Conservation (phyloP, 768 basidiomycete species). For the Boletus eberwhitei region DNA sequence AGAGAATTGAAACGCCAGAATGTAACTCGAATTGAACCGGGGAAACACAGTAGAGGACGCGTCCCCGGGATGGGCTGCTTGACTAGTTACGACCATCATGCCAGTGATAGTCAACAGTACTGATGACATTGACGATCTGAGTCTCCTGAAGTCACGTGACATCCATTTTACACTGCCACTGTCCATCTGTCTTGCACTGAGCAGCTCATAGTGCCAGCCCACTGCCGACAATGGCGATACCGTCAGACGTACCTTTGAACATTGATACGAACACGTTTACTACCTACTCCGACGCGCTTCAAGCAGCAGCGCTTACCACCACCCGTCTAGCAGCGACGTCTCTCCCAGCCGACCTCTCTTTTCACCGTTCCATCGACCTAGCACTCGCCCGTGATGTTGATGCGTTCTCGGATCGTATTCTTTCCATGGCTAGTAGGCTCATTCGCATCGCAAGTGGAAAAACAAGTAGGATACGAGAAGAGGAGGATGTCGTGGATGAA, state of each 20-base stretch:
- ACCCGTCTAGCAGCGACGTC: conserved; percentile 55
- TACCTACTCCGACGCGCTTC: conserved; percentile 54
- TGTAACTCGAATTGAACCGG: conserved; percentile 42
- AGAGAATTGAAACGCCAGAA: conserved; percentile 78
- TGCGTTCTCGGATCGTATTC: conserved; percentile 58
- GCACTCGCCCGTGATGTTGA: conserved; percentile 71
- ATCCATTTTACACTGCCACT: neutral
- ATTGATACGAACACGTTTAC: conserved; percentile 40
- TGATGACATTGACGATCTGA: too few relatives aligned
- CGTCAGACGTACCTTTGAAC: neutral
- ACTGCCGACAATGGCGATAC: conserved; percentile 11
- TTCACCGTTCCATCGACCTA: conserved; percentile 83
- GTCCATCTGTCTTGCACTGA: neutral
- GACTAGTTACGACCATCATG: neutral
- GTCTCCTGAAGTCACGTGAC: conserved; percentile 22
- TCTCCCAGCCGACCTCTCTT: conserved; percentile 78
- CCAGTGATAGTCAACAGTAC: too few relatives aligned
- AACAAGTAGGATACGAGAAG: conserved; percentile 42
- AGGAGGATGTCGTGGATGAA: conserved; percentile 83
- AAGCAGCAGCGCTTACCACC: conserved; percentile 57
- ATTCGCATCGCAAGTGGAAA: conserved; percentile 48
- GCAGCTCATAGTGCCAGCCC: neutral
- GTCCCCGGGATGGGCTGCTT: neutral
- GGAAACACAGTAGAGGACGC: conserved; percentile 43
- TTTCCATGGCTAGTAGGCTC: conserved; percentile 64